These are phyloP conservation scores for Suhomyces faveliae DNA, from an alignment of 805 yeast species.

Conservation along the genomic window DNA sequence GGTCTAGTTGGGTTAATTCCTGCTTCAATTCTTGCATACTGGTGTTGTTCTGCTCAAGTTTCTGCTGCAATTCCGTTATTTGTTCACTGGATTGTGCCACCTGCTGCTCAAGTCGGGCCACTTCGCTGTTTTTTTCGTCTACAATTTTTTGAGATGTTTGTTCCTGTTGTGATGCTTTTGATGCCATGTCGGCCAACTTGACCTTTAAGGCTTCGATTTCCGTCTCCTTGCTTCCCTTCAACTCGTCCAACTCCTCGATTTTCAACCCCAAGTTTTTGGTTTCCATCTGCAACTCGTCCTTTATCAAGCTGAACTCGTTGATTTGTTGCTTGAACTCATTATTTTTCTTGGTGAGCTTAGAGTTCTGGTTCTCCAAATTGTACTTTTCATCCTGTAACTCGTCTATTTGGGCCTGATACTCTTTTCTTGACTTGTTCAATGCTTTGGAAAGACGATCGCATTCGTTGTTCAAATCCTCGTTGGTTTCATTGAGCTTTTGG, in stretches of 20 bases:
- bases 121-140: conserved; percentile 16
- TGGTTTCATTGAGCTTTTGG: conserved; percentile 18
- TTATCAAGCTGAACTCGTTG: conserved; percentile 39
- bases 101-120: conserved; percentile 24
- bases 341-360: conserved; percentile 38
- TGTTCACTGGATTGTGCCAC: conserved; percentile 16
- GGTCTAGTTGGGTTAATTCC: conserved; percentile 38
- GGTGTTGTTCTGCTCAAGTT: conserved; percentile 14
- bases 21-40: conserved; percentile 14
- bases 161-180: neutral
- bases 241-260: conserved; percentile 46
- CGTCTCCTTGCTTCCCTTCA: conserved; percentile 27
- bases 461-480: conserved; percentile 48
- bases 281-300: conserved; percentile 38
- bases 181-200: neutral
- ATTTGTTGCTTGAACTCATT: conserved; percentile 41
- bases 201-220: conserved; percentile 3
- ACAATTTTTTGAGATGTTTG: neutral
- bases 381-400: conserved; percentile 38
- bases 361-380: conserved; percentile 37
- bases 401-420: conserved; percentile 34
- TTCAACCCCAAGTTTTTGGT: conserved; percentile 40
- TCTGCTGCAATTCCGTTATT: conserved; percentile 10
- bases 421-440: conserved; percentile 37
- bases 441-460: conserved; percentile 50